These are phyloP conservation scores for Claviceps citrina DNA, from an alignment of 2,329 filamentous ascomycete genomes.

Conservation along the genomic window DNA sequence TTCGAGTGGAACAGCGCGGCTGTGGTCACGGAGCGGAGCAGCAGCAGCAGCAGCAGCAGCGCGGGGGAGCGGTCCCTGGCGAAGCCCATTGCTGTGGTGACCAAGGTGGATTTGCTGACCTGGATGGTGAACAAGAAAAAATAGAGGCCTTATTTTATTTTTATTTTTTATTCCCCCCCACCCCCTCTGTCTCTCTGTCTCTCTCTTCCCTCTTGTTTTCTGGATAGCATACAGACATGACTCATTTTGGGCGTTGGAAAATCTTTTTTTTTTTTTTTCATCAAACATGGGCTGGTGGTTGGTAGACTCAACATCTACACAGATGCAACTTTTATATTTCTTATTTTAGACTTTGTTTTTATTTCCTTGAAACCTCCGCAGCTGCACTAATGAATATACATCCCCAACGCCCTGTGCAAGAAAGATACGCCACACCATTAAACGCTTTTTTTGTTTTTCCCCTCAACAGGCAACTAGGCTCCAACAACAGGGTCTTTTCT, in stretches of 20 bases:
- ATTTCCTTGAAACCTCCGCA: too few species aligned
- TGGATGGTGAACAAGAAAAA: slow-evolving; percentile 65
- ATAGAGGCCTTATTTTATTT: slow-evolving; percentile 1
- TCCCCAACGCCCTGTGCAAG: too few species aligned
- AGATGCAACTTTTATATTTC: too few species aligned
- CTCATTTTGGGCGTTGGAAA: slow-evolving; percentile 1
- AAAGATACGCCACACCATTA: too few species aligned
- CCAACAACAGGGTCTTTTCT: too few species aligned
- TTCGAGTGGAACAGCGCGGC: slow-evolving; percentile 97
- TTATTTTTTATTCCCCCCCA: background rate
- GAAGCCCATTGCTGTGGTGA: slow-evolving; percentile 80
- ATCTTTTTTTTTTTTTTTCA: background rate
- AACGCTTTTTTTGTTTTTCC: too few species aligned
- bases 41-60: too few species aligned
- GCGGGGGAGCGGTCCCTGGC: slow-evolving; percentile 38
- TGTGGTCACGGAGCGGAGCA: slow-evolving; percentile 85
- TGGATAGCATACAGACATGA: background rate
- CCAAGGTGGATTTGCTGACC: slow-evolving; percentile 86
- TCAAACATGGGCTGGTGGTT: background rate
- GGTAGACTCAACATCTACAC: slow-evolving; percentile 30
- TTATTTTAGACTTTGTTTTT: too few species aligned
- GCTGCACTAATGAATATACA: too few species aligned
- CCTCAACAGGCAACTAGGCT: too few species aligned
- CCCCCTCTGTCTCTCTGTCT: background rate
- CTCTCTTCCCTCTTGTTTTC: background rate